phyloP scores from a whole-genome alignment of 345 rosid species.

The Sisymbrium altissimum region DNA sequence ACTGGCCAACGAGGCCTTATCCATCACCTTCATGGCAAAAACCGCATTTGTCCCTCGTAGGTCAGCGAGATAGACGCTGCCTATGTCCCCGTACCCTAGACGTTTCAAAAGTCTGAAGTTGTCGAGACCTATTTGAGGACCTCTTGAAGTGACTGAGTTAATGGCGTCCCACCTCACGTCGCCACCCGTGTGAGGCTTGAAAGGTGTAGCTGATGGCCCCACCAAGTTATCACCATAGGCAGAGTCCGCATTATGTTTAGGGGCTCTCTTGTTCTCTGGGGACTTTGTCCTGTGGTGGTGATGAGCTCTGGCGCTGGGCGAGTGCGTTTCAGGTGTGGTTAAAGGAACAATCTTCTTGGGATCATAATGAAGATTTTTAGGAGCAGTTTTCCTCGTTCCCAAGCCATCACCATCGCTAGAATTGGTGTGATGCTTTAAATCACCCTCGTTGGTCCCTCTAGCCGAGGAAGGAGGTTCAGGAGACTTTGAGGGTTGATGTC shows the following conservation, averaged over 20 bases:
- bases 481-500: constrained; percentile 28
- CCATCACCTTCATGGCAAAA: constrained; percentile 90
- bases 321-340: constrained; percentile 12
- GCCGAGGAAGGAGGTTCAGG: constrained; percentile 20
- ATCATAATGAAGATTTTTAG: constrained; percentile 24
- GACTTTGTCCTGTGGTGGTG: constrained; percentile 12
- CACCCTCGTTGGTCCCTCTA: constrained; percentile 21
- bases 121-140: constrained; percentile 54
- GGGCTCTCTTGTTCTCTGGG: constrained; percentile 30
- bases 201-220: constrained; percentile 40
- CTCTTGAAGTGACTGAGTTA: constrained; percentile 43
- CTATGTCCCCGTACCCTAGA: constrained; percentile 89
- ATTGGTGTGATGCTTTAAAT: constrained; percentile 10
- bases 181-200: constrained; percentile 89
- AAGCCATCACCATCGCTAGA: constrained; percentile 25
- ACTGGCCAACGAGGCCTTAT: constrained; percentile 78
- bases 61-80: constrained; percentile 71
- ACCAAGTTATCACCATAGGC: constrained; percentile 49
- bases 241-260: constrained; percentile 27
- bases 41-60: constrained; percentile 63
- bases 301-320: constrained; percentile 18
- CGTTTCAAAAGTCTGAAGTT: constrained; percentile 81
- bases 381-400: constrained; percentile 7
- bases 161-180: constrained; percentile 87
- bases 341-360: constrained; percentile 36